Conservation (phyloP, 2,329 filamentous ascomycete species). For the Penicillium sp. region DNA sequence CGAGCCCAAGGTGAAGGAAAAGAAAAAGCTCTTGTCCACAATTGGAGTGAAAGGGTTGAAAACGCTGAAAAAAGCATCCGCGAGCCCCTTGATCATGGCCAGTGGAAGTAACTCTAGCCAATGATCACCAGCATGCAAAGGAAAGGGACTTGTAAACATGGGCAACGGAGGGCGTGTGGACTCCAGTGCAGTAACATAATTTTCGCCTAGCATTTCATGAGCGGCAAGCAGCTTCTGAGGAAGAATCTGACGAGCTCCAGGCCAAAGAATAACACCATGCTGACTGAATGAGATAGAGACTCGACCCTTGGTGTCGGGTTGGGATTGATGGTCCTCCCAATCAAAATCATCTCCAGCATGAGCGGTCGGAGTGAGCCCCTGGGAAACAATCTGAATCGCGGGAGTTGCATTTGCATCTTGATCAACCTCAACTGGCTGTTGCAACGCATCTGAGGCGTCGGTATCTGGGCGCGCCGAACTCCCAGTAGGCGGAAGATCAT, state of each 20-base stretch:
- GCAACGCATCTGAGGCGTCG: conserved; percentile 14
- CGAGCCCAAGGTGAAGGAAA: conserved; percentile 45
- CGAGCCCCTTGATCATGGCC: conserved; percentile 47
- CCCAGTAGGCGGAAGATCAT: conserved; percentile 31
- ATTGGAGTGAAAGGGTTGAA: conserved; percentile 51
- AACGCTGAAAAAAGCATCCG: conserved; percentile 50
- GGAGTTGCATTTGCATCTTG: conserved; percentile 7
- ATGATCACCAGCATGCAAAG: conserved; percentile 30
- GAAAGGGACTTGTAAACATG: conserved; percentile 36
- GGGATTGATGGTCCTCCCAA: conserved; percentile 25
- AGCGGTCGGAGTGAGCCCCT: conserved; percentile 26
- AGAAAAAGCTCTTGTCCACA: conserved; percentile 50
- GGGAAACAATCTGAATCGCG: conserved; percentile 12
- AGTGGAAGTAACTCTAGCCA: conserved; percentile 48
- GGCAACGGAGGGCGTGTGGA: conserved; percentile 43
- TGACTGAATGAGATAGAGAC: conserved; percentile 48
- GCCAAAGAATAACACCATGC: conserved; percentile 48
- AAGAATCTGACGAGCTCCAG: conserved; percentile 43
- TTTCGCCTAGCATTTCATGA: conserved; percentile 39
- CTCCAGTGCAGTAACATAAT: conserved; percentile 49
- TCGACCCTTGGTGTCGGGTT: conserved; percentile 30
- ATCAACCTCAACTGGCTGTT: conserved; percentile 13
- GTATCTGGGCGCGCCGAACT: conserved; percentile 20
- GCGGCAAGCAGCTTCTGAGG: conserved; percentile 38
- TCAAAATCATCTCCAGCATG: conserved; percentile 27